These are phyloP conservation scores for Flueggea neowawraea DNA, from an alignment of 441 rosid genomes.

Conservation along the genomic window DNA sequence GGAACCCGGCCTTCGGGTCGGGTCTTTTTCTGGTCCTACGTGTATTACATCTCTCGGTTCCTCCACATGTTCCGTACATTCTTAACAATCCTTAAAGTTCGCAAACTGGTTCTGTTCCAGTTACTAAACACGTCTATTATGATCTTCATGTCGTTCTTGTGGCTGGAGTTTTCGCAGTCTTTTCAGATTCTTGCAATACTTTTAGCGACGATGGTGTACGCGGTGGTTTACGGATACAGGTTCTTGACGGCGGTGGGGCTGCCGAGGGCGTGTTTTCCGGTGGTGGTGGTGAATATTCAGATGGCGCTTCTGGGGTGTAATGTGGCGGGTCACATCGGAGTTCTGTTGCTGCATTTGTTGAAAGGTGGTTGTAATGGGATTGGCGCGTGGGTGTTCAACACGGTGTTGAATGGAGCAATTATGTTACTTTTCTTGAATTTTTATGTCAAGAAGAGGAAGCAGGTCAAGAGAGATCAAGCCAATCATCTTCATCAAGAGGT, in stretches of 20 bases:
- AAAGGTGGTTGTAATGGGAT: constrained; percentile 94
- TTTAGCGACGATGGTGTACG: constrained; percentile 56
- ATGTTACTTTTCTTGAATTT: constrained; percentile 62
- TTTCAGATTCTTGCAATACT: constrained; percentile 75
- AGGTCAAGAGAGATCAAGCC: too few relatives aligned
- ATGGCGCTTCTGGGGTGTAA: constrained; percentile 58
- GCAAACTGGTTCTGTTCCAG: constrained; percentile 52
- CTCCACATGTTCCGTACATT: constrained; percentile 72
- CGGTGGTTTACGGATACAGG: constrained; percentile 73
- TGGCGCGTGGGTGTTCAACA: constrained; percentile 82
- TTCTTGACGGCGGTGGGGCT: constrained; percentile 87
- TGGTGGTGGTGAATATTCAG: constrained; percentile 64
- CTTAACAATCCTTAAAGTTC: constrained; percentile 41
- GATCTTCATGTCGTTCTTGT: constrained; percentile 62
- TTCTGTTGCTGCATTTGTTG: constrained; percentile 56
- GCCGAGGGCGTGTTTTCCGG: constrained; percentile 58
- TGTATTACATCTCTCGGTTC: constrained; percentile 75
- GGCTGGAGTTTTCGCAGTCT: constrained; percentile 91
- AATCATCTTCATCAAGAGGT: too few relatives aligned
- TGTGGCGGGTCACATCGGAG: constrained; percentile 69
- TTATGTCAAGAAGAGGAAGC: constrained; percentile 30
- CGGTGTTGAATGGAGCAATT: constrained; percentile 58
- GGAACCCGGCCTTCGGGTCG: constrained; percentile 92
- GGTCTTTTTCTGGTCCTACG: constrained; percentile 93
- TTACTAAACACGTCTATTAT: constrained; percentile 53